Conservation (phyloP, 1,284 basidiomycete species). For the Pascua sp. region DNA sequence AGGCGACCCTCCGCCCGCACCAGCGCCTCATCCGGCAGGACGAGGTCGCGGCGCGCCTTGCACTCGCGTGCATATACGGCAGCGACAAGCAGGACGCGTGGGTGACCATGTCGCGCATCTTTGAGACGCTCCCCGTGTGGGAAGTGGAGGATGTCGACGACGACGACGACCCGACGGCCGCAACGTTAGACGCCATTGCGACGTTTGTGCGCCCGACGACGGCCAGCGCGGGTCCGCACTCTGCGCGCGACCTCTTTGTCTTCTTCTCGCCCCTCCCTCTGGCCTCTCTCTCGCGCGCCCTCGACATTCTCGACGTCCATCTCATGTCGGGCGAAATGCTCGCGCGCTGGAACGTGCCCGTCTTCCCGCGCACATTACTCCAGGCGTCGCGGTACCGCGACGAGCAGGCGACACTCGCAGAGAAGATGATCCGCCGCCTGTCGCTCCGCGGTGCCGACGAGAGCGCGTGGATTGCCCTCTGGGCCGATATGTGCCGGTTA, state of each 20-base stretch:
- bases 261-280: conserved; percentile 75
- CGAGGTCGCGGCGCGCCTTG: conserved; percentile 75
- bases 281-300: conserved; percentile 67
- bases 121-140: conserved; percentile 92
- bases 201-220: conserved; percentile 73
- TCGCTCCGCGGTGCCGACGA: conserved; percentile 51
- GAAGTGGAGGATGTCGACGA: conserved; percentile 60
- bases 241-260: conserved; percentile 68
- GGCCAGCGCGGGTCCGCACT: conserved; percentile 54
- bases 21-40: conserved; percentile 75
- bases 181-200: conserved; percentile 72
- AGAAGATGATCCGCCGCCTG: conserved; percentile 72
- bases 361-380: conserved; percentile 77
- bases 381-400: conserved; percentile 63
- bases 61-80: conserved; percentile 84
- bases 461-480: conserved; percentile 76
- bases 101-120: conserved; percentile 80
- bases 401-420: conserved; percentile 80
- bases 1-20: conserved; percentile 68
- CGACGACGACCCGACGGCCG: conserved; percentile 68
- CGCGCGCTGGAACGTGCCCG: conserved; percentile 75
- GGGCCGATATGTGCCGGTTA: conserved; percentile 85
- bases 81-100: conserved; percentile 67
- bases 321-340: conserved; percentile 89
- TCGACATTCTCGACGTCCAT: conserved; percentile 88